Base-by-base conservation (phyloP, 2,329 filamentous ascomycete species). In the Exophiala sp. region DNA sequence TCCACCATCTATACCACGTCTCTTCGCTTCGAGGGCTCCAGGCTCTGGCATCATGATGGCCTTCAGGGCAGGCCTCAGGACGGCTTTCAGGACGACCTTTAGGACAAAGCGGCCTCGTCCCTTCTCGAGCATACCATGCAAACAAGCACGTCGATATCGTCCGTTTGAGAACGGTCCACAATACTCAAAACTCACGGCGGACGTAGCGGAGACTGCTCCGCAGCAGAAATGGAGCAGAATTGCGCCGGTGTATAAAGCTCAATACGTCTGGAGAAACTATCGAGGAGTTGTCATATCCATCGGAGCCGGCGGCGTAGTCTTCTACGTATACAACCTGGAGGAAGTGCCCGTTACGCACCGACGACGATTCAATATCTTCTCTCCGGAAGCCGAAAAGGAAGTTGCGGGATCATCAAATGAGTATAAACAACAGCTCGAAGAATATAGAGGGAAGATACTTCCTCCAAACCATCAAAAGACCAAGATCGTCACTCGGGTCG, bases 301-400 rank as follows among this genome's bases (percentile, higher is more conserved):
- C 3, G 53, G 68, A 2, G 60, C 80, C 5, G 77, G 72, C 2
- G 67, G 71, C 1, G 75, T 72, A 5, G 73, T 70, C 0, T 67
- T 82, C 52, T 83, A 83, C 62, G 62, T 80, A 14, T 78, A 73
- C 63, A 83, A 84, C 56, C 70, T 80, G 3, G 82, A 85, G 55
- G 69, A 73, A 33, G 81, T 63, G 3, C 60, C 76, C 67, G 68
- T 82, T 48, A 81, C 80, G 1, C 78, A 78, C 4, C 76, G 82
- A 2, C 71, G 76, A 36, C 76, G 82, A 16, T 85, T 85, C 72
- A 85, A 84, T 61, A 74, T 80, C 52, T 66, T 84, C 11, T 72
- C 73, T 1, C 65, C 72, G 1, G 60, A 68, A 0, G 63, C 66
- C 4, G 81, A 84, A 63, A 68, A 69, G 32, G 52, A 63, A 32